Evolutionary conservation across 768 basidiomycete species (phyloP), one percentile per base, ranked within the genome.

Genomic region (Lactifluus hygrophoroides): DNA sequence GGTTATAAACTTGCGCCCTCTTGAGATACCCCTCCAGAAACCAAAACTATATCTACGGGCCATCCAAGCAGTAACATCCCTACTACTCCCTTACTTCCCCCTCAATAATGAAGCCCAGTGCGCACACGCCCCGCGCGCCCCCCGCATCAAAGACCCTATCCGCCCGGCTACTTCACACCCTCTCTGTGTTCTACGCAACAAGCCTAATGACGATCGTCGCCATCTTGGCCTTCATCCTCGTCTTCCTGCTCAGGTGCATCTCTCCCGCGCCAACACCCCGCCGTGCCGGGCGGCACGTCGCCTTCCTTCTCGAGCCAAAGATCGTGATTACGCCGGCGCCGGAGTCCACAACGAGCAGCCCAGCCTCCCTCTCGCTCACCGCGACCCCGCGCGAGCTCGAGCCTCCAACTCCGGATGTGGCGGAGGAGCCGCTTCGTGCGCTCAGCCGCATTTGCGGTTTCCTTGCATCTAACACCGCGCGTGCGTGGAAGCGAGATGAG

Each of bases 1-100:
- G 59, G 54, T 56, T 56, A 60, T 56, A 60, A 16, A 46, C 23
- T 60, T 60, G 21, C 54, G 58, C 58, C 53, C 32, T 37, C 32
- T n/a, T 46, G 13, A 10, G 5, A 10, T 30, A 14, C 34, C n/a
- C 51, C 25, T 13, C 30, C 25, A 19, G n/a, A n/a, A n/a, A n/a
- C n/a, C n/a, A n/a, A 38, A 25, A 19, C 49, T 51, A 14, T 17
- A 34, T 48, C 47, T 42, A 34, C 19, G 10, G 23, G 23, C 46
- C 42, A 54, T 37, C 40, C 30, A 11, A 40, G 21, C 34, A 30
- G 17, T 14, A 9, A 45, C 5, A 17, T n/a, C 27, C 10, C 27
- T 30, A 19, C 27, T 25, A 16, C 11, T 30, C 7, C 10, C 34
- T 32, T 14, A 9, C 37, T n/a, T n/a, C 19, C 2, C 38, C 14